Conservation (phyloP, 805 yeast genomes). For the Spathaspora arborariae region DNA sequence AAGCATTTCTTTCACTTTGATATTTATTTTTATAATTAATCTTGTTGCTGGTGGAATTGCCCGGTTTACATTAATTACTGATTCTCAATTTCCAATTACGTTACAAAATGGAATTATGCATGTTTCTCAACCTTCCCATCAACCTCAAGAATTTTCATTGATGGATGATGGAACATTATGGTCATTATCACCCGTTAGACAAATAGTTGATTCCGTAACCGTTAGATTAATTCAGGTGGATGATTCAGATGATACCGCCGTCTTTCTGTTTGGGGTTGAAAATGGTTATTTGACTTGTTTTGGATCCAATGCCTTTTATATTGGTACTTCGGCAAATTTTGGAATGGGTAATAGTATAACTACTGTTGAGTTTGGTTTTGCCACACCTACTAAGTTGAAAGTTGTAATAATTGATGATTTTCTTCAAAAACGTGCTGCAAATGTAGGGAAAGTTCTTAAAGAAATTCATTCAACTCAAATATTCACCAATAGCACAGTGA, state of each 20-base stretch:
- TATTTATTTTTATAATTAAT: background rate
- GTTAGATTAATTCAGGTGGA: background rate
- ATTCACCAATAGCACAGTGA: too few species aligned
- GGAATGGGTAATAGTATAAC: background rate
- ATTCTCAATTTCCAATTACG: background rate
- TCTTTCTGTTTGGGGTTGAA: background rate
- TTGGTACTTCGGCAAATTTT: background rate
- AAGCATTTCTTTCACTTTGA: background rate
- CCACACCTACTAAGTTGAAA: background rate
- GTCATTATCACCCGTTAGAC: background rate
- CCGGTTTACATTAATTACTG: background rate
- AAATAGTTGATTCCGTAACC: background rate
- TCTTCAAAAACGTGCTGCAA: background rate
- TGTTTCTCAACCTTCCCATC: background rate
- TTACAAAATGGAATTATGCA: background rate
- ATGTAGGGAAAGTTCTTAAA: background rate
- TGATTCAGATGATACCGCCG: background rate
- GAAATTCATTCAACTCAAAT: too few species aligned
- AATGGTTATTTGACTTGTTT: background rate
- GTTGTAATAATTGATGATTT: background rate
- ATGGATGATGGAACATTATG: conserved; percentile 1
- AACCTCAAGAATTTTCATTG: background rate
- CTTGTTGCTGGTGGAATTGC: background rate
- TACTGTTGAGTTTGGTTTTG: background rate
- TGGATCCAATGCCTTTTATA: background rate